Evolutionary conservation across 2,329 filamentous ascomycete species (phyloP), one percentile per base, ranked within the genome.

Genomic region (Alternaria triticimaculans): DNA sequence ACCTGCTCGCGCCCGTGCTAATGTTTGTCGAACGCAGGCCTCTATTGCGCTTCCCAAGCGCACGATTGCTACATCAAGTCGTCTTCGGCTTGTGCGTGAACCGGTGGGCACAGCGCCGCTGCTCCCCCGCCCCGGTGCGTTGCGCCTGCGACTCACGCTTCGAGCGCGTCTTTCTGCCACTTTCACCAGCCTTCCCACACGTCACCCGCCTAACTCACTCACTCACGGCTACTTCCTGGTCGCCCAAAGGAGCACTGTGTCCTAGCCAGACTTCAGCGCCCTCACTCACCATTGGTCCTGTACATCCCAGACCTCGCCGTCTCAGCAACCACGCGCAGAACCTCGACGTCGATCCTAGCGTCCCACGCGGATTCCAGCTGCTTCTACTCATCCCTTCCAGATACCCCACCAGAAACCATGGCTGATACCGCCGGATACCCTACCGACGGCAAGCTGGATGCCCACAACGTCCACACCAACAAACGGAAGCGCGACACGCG

Each of bases 401-500:
- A 26, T 21, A 25, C 14, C 11, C 25, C 25, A 2, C 48, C 11
- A 18, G 51, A 46, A 5, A 43, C 26, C 43, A 80, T 80, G 78
- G 77, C 78, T 53, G 78, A 80, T 55, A 79, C 76, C 62, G 78
- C 79, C 67, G 76, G 76, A 56, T 80, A 80, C 58, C 76, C 76
- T 41, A 74, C 78, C 61, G 72, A 78, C 60, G 67, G 72, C 62
- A 80, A 80, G 68, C 66, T 80, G 65, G 72, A 75, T 55, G 60
- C 72, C 11, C 75, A 77, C 67, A 74, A 75, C 58, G 66, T 70
- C 25, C 62, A 77, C 58, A 73, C 73, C 55, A 81, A 80, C 70
- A 84, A 84, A 73, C 78, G 83, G 57, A 84, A 84, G 77, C 82
- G 83, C 61, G 82, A 83, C 54, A 75, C 81, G 28, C 79, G 81